A percentile compares a stretch with the other conserved stretches of the same genome.
These are phyloP conservation scores for Diaporthe vaccinii DNA, from an alignment of 2,329 filamentous ascomycete genomes.

Conservation along the genomic window DNA sequence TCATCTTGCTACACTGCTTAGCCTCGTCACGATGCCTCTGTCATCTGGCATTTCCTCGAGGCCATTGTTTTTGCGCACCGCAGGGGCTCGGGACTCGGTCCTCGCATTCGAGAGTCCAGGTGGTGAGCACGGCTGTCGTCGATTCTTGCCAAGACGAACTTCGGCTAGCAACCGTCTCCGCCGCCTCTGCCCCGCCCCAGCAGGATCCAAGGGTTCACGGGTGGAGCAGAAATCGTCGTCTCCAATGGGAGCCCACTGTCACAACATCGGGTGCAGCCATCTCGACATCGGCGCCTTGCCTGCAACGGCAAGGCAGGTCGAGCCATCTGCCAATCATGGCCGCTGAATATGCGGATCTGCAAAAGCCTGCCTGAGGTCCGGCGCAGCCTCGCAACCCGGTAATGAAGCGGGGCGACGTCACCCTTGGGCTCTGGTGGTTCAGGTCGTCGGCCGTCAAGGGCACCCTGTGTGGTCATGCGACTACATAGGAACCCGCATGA, in stretches of 20 bases:
- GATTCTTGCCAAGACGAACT: constrained; percentile 8
- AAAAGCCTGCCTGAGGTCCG: not conserved
- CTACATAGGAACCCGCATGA: constrained; percentile 7
- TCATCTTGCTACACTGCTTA: constrained; percentile 15
- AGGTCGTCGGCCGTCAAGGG: constrained; percentile 4
- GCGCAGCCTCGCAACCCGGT: constrained; percentile 13
- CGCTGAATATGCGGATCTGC: constrained; percentile 3
- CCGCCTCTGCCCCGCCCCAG: constrained; percentile 9
- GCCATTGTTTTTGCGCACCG: not conserved
- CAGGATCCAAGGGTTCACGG: constrained; percentile 7
- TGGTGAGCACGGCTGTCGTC: constrained; percentile 21
- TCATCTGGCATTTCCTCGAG: not conserved
- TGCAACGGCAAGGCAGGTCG: constrained; percentile 14
- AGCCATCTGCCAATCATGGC: not conserved
- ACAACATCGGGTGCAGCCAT: constrained; percentile 34
- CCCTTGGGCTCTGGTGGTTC: not conserved
- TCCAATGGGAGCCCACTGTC: constrained; percentile 18
- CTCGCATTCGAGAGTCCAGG: not conserved
- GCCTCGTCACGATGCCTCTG: not conserved
- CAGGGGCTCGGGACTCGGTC: not conserved
- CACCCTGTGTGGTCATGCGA: constrained; percentile 11
- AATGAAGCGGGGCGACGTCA: constrained; percentile 24
- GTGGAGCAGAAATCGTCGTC: constrained; percentile 2
- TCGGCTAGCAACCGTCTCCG: not conserved
- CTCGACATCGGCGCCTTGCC: constrained; percentile 36